Percentiles rank a stretch among this genome's conserved stretches.
Evolutionary conservation across 176 grass and related monocot species (phyloP).

Genomic region (Triticum turgidum): DNA sequence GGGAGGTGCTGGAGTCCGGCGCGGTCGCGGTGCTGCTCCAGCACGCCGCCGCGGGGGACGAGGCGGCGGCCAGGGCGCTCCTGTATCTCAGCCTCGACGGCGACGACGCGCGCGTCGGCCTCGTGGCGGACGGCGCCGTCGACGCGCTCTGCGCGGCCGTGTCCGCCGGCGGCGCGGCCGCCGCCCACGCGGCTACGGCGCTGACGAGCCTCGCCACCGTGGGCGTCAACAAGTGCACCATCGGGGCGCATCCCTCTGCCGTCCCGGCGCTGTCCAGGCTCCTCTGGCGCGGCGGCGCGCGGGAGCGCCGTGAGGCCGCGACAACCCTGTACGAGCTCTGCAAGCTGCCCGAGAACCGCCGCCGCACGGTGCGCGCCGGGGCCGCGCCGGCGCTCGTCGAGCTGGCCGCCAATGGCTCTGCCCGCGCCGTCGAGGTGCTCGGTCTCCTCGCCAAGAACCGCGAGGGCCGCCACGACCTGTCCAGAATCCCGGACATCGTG

Average conservation of each 20-base stretch:
- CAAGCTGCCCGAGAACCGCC: slow-evolving; percentile 81
- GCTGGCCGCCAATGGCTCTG: slow-evolving; percentile 65
- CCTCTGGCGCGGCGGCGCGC: slow-evolving; percentile 46
- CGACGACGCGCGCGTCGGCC: slow-evolving; percentile 74
- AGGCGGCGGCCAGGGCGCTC: slow-evolving; percentile 51
- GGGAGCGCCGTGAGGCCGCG: slow-evolving; percentile 74
- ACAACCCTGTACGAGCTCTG: slow-evolving; percentile 93
- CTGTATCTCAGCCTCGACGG: slow-evolving; percentile 78
- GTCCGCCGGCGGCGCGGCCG: slow-evolving; percentile 31
- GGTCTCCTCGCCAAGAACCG: slow-evolving; percentile 67
- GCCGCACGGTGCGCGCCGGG: slow-evolving; percentile 60
- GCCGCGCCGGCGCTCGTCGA: slow-evolving; percentile 50
- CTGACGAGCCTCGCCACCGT: slow-evolving; percentile 91
- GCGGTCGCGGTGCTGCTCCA: slow-evolving; percentile 55
- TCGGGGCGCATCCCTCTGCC: slow-evolving; percentile 66
- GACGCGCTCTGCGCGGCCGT: slow-evolving; percentile 63
- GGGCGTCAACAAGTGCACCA: slow-evolving; percentile 92
- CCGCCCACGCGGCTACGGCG: slow-evolving; percentile 65
- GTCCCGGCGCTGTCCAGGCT: slow-evolving; percentile 56
- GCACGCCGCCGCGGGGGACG: slow-evolving; percentile 42
- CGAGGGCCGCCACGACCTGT: slow-evolving; percentile 77
- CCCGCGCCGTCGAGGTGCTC: slow-evolving; percentile 81
- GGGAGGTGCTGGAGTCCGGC: slow-evolving; percentile 66
- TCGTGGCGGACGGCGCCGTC: slow-evolving; percentile 82
- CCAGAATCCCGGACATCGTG: slow-evolving; percentile 41